A percentile compares a stretch with the other conserved stretches of the same genome.
These are phyloP conservation scores for Ceratocystis eucalypticola DNA, from an alignment of 2,329 filamentous ascomycete species.

Conservation along the genomic window DNA sequence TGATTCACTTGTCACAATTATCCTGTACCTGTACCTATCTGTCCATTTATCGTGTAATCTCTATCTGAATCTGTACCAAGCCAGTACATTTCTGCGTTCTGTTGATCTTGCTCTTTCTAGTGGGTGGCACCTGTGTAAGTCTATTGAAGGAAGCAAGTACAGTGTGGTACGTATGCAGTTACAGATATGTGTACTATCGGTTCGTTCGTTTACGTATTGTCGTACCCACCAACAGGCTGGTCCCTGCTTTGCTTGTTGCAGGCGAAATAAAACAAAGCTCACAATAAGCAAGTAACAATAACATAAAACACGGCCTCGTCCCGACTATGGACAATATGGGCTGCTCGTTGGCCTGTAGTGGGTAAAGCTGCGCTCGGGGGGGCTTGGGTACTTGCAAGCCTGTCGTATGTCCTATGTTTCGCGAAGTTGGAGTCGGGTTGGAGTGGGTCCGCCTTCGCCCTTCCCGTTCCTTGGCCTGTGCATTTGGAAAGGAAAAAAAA, in stretches of 20 bases:
- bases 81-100: background rate
- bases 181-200: conserved; percentile 3
- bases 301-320: background rate
- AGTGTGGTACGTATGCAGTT: conserved; percentile 4
- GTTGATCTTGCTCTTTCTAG: background rate
- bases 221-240: background rate
- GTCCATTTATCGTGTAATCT: background rate
- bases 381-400: too few species aligned
- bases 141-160: background rate
- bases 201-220: conserved; percentile 7
- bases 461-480: conserved; percentile 2
- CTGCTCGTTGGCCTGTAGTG: background rate
- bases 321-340: background rate
- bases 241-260: background rate
- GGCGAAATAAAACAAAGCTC: background rate
- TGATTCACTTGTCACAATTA: conserved; percentile 3
- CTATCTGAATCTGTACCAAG: background rate
- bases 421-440: background rate
- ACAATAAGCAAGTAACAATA: background rate
- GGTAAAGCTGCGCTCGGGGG: background rate
- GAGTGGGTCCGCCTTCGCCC: background rate
- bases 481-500: background rate
- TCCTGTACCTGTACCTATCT: background rate
- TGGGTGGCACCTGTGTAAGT: background rate
- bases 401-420: too few species aligned